A percentile compares a stretch with the other conserved stretches of the same genome.
phyloP scores from a whole-genome alignment of 441 rosid species.

The Erodium chrysanthum region DNA sequence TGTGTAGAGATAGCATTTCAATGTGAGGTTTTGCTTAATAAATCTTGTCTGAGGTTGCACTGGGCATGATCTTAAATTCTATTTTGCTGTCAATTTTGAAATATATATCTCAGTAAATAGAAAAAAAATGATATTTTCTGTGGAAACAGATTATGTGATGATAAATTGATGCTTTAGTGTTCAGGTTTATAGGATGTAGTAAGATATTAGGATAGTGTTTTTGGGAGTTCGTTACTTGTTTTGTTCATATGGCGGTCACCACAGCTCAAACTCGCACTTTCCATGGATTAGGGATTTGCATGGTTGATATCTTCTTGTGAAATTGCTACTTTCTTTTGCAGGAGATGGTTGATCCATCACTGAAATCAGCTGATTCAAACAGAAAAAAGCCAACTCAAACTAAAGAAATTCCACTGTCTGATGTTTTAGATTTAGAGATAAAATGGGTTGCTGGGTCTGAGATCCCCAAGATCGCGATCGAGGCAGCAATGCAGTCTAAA shows the following conservation, averaged over 20 bases:
- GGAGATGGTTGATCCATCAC: constrained; percentile 48
- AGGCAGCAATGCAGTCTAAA: constrained; percentile 19
- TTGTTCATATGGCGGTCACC: background rate
- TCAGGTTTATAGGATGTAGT: background rate
- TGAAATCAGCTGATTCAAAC: constrained; percentile 31
- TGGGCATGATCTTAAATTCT: too few species aligned
- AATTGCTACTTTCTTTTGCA: constrained; percentile 25
- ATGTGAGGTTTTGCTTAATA: too few species aligned
- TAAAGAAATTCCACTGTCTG: constrained; percentile 38
- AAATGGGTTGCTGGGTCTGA: constrained; percentile 44
- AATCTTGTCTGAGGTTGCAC: too few species aligned
- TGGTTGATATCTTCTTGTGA: background rate
- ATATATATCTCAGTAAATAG: background rate
- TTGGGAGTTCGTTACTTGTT: background rate
- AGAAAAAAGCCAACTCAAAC: constrained; percentile 26
- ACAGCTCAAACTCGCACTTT: background rate
- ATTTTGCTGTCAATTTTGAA: background rate
- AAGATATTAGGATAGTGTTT: background rate
- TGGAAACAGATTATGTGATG: background rate
- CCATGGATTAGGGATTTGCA: background rate
- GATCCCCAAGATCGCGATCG: constrained; percentile 22
- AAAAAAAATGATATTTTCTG: background rate
- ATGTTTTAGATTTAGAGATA: constrained; percentile 63
- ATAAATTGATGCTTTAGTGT: background rate
- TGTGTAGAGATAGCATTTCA: too few species aligned